These are phyloP conservation scores for Ceratocystis cubensis DNA, from an alignment of 2,329 filamentous ascomycete species.

Conservation along the genomic window DNA sequence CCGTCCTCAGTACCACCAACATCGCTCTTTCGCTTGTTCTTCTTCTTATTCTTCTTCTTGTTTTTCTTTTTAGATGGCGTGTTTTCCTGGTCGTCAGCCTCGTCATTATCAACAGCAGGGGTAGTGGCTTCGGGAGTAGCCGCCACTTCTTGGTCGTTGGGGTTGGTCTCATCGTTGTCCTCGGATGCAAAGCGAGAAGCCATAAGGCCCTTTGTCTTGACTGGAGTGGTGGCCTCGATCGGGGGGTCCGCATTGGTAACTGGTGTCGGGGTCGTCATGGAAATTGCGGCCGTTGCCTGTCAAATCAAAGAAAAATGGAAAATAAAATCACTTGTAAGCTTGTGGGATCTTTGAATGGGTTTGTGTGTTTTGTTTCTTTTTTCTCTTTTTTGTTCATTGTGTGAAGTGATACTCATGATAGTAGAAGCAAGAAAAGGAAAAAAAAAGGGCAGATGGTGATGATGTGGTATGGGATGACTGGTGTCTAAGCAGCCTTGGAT, in stretches of 20 bases:
- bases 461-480: conserved; percentile 18
- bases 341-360: background rate
- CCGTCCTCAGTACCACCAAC: conserved; percentile 24
- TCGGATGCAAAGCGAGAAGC: conserved; percentile 36
- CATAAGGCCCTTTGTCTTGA: conserved; percentile 39
- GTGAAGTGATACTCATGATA: conserved; percentile 6
- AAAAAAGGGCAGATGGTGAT: conserved; percentile 15
- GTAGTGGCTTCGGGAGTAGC: background rate
- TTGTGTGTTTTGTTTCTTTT: conserved; percentile 6
- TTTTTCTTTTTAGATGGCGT: conserved; percentile 18
- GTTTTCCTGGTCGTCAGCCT: conserved; percentile 2
- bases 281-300: conserved; percentile 19
- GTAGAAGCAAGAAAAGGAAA: conserved; percentile 8
- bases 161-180: conserved; percentile 23
- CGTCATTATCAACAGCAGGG: background rate
- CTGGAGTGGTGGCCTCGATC: conserved; percentile 21
- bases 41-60: conserved; percentile 18
- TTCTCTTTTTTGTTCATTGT: conserved; percentile 11
- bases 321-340: conserved; percentile 21
- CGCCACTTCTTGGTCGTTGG: conserved; percentile 26
- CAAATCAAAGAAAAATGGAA: conserved; percentile 16
- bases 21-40: conserved; percentile 19
- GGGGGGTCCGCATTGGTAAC: background rate
- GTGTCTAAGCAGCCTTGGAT: conserved; percentile 20
- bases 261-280: conserved; percentile 13